Evolutionary conservation across 2,329 filamentous ascomycete genomes (phyloP), one percentile per base, ranked within the genome.

Genomic region (Aschersonia sp.): DNA sequence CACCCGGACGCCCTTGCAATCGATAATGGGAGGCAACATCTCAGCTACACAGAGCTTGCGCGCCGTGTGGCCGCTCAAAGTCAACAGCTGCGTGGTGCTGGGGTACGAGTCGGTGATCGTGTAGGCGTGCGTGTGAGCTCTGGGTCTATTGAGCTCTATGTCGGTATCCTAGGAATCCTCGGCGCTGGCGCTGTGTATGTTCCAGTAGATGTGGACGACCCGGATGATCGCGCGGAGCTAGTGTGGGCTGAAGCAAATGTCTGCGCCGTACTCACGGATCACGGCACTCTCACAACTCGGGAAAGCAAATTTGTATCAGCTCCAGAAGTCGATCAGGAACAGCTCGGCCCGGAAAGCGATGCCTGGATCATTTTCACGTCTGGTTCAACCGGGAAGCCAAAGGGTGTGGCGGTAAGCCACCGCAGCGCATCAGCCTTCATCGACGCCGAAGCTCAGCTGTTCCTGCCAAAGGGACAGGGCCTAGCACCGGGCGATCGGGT

Each of bases 311-410:
- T n/a, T 9, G 29, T 2, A 46, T n/a, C 43, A 43, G 4, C 29
- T 40, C 2, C 40, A 45, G 14, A 12, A 32, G 8, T 14, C 33
- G 8, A 5, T 9, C 31, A 43, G 9, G 35, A 40, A 2, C 43
- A 42, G 2, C 50, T 51, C 7, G 29, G 33, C 4, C 47, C 40
- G 5, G 48, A 51, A 6, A 30, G 53, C 35, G 53, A 54, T 37
- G 53, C 53, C 9, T 54, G 53, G 53, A 52, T 56, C 40, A 56
- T 57, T 29, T 56, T 54, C 42, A 57, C 56, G 3, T 54, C 54
- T 10, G 54, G 52, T 7, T 50, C 47, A 14, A 54, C 52, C 2
- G 54, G 52, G 2, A 54, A 53, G 49, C 55, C 56, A 2, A 57
- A 57, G 31, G 56, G 56, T 12, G 54, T 54, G 11, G 47, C 54